These are phyloP conservation scores for Metschnikowia cerradonensis DNA, from an alignment of 805 yeast genomes.

Conservation along the genomic window DNA sequence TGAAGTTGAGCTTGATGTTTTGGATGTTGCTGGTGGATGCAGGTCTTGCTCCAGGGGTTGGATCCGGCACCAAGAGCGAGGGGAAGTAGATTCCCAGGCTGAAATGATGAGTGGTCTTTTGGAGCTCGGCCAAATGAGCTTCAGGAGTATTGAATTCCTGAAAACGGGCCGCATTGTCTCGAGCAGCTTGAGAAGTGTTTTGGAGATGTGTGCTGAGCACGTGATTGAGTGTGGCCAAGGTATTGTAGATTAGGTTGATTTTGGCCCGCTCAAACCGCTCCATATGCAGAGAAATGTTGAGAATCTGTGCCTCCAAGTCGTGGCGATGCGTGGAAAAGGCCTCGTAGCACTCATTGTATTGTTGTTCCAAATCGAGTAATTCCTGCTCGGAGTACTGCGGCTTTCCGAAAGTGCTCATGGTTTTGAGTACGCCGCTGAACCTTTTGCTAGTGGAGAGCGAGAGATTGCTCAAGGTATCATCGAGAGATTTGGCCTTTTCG, in stretches of 20 bases:
- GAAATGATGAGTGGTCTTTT: slow-evolving; percentile 21
- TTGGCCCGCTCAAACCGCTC: slow-evolving; percentile 35
- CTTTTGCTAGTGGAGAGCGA: slow-evolving; percentile 26
- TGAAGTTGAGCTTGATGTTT: slow-evolving; percentile 35
- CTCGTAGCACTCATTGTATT: slow-evolving; percentile 33
- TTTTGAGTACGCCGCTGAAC: slow-evolving; percentile 31
- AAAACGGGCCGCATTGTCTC: slow-evolving; percentile 1
- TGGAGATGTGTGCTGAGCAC: slow-evolving; percentile 18
- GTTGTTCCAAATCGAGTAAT: slow-evolving; percentile 22
- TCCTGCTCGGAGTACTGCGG: slow-evolving; percentile 28
- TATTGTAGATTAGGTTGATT: slow-evolving; percentile 30
- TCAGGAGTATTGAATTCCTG: background rate
- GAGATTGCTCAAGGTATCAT: slow-evolving; percentile 18
- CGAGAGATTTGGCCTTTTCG: slow-evolving; percentile 1
- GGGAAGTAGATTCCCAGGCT: slow-evolving; percentile 41
- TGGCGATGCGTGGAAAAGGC: slow-evolving; percentile 30
- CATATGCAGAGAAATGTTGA: slow-evolving; percentile 19
- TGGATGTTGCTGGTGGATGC: slow-evolving; percentile 24
- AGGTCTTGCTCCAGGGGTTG: slow-evolving; percentile 7
- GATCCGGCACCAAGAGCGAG: slow-evolving; percentile 28
- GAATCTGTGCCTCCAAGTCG: slow-evolving; percentile 28
- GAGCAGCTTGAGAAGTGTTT: background rate
- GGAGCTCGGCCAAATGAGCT: slow-evolving; percentile 12
- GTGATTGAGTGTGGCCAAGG: slow-evolving; percentile 33
- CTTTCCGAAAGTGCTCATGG: slow-evolving; percentile 30